Base-by-base conservation (phyloP, 139 green algal genomes). In the Eudorina sp. region DNA sequence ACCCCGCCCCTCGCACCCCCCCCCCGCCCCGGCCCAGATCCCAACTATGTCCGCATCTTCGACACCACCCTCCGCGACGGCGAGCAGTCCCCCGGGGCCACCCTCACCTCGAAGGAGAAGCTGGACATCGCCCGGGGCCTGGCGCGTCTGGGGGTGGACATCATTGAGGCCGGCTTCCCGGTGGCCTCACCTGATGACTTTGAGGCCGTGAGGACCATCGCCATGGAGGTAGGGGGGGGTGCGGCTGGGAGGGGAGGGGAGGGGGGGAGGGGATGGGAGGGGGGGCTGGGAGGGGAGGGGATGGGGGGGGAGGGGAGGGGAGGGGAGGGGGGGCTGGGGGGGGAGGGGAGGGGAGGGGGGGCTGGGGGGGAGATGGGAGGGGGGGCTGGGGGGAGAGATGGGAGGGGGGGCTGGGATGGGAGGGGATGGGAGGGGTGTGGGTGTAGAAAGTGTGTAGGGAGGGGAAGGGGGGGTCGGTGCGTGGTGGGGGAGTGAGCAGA, bases 91-190 rank as follows among this genome's bases (percentile, higher is more conserved):
- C 98, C 98, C 2, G 96, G 96, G 46, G 97, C 97, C 34, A 99
- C 97, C 23, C 92, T 99, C 6, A 99, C 98, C 29, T 95, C 87
- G 89, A 98, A 98, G 83, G 96, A 99, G 90, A 99, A 99, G 93
- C 92, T 99, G 40, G 97, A 99, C 86, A 99, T 99, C 40, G 98
- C 98, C 16, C 86, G 93, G 43, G 95, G 98, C 92, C 95, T 99
- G 58, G 91, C 94, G n/a, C 97, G 97, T 91, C 95, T 99, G 38
- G 97, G 98, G 21, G 98, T 99, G 53, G 98, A 99, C 88, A 99
- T 99, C 90, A 99, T 99, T 76, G 98, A 99, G 92, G 98, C 98
- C 14, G 98, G 98, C 77, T 99, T 99, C 87, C 98, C 98, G 2
- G 94, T 98, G 9, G 96, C 98, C 8, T 99, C 96, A 0, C 97